Percentiles rank a stretch among this genome's conserved stretches.
These are phyloP conservation scores for Candida tropicalis DNA, from an alignment of 1,139 yeast species.

Conservation along the genomic window DNA sequence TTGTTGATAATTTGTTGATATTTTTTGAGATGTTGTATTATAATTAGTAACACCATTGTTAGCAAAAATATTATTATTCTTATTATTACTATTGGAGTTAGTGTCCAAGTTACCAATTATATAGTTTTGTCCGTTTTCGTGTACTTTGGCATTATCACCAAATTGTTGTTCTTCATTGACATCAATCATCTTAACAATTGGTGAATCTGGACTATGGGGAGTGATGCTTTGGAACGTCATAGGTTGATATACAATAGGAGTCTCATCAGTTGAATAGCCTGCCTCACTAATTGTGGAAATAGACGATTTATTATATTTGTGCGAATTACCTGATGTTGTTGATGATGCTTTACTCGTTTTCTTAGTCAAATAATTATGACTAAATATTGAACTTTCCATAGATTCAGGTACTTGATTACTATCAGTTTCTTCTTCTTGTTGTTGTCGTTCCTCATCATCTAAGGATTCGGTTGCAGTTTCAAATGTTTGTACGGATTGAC, in stretches of 20 bases:
- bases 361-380: background rate
- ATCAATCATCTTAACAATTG: conserved; percentile 17
- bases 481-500: conserved; percentile 29
- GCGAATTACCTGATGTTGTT: conserved; percentile 9
- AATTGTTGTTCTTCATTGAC: conserved; percentile 6
- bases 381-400: background rate
- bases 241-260: conserved; percentile 30
- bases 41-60: background rate
- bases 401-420: background rate
- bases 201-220: conserved; percentile 18
- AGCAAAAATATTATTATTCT: background rate
- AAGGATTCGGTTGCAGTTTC: conserved; percentile 27
- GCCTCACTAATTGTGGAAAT: conserved; percentile 20
- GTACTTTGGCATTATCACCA: background rate
- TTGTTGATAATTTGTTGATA: conserved; percentile 1
- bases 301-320: conserved; percentile 19
- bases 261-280: conserved; percentile 24
- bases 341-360: conserved; percentile 5
- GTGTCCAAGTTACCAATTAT: conserved; percentile 1
- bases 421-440: background rate
- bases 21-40: background rate
- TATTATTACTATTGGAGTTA: background rate
- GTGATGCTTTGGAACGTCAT: conserved; percentile 27
- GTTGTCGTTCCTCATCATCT: conserved; percentile 1
- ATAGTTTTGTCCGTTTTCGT: background rate